Evolutionary conservation across 345 rosid genomes (phyloP).

Genomic region (Jatropha curcas): DNA sequence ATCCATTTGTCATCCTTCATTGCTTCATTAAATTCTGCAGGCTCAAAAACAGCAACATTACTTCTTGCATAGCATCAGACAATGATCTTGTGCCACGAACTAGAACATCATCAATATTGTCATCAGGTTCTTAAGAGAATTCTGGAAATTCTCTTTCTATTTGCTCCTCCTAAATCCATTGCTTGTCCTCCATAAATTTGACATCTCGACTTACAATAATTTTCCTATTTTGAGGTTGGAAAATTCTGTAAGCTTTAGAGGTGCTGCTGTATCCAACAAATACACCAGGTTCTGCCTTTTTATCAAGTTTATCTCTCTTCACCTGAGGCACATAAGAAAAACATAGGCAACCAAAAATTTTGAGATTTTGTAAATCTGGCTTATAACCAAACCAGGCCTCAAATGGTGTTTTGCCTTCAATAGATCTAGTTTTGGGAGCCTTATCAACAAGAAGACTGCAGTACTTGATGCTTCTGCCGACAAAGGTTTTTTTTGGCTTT

Average conservation of each 20-base stretch:
- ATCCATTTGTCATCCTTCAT: background rate
- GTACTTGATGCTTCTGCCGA: no score
- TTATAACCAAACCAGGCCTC: background rate
- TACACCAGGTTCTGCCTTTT: background rate
- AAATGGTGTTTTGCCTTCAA: no score
- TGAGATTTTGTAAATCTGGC: background rate
- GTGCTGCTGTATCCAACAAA: background rate
- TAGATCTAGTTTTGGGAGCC: no score
- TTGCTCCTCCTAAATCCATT: background rate
- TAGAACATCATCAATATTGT: no score
- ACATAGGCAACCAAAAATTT: background rate
- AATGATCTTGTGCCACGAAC: no score
- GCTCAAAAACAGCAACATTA: background rate
- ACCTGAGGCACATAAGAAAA: background rate
- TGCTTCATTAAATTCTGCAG: background rate
- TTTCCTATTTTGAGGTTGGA: no score
- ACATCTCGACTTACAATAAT: background rate
- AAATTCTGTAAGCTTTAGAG: no score
- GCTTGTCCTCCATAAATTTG: background rate
- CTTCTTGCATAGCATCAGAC: no score
- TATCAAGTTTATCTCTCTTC: constrained; percentile 1
- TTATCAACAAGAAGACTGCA: background rate
- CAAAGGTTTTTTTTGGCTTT: no score
- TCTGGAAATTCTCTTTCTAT: background rate
- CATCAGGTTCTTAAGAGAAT: background rate